Percentiles rank a stretch among this genome's conserved stretches.
phyloP scores from a whole-genome alignment of 2,329 filamentous ascomycete genomes.

The Exophiala dermatitidis region DNA sequence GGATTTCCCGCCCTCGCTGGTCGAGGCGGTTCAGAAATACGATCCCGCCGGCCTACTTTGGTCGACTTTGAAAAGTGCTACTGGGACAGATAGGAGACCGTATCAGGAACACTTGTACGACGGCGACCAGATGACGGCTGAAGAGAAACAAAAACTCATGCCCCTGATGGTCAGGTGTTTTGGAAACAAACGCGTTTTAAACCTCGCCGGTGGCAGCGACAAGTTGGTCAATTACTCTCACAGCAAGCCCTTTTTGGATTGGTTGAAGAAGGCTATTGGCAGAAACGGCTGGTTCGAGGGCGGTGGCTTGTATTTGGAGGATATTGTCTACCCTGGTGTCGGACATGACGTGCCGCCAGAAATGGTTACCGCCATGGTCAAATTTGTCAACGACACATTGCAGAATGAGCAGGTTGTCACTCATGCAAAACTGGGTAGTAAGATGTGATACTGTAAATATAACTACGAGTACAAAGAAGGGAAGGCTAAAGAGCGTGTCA shows the following conservation, averaged over 20 bases:
- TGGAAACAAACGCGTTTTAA: conserved; percentile 49
- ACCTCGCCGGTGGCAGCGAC: conserved; percentile 49
- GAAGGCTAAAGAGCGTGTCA: too few relatives aligned
- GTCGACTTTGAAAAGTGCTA: neutral
- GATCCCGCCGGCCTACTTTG: conserved; percentile 70
- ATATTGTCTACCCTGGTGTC: conserved; percentile 50
- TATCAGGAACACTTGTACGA: conserved; percentile 30
- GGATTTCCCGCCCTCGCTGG: conserved; percentile 66
- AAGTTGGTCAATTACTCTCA: conserved; percentile 55
- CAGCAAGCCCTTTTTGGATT: conserved; percentile 50
- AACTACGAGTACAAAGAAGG: too few relatives aligned
- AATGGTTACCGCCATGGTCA: conserved; percentile 51
- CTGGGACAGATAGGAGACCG: conserved; percentile 24
- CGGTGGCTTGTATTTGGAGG: conserved; percentile 47
- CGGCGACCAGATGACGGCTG: conserved; percentile 33
- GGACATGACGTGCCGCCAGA: conserved; percentile 52
- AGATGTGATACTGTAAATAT: too few relatives aligned
- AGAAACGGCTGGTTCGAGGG: conserved; percentile 45
- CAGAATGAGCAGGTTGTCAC: conserved; percentile 19
- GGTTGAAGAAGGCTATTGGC: conserved; percentile 45
- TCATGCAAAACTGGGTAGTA: conserved; percentile 11
- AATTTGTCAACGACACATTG: conserved; percentile 45
- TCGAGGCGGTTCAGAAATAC: conserved; percentile 54
- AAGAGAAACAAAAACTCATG: conserved; percentile 39
- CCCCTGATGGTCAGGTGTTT: conserved; percentile 38